phyloP scores from a whole-genome alignment of 768 basidiomycete species.

The Russula vinacea region DNA sequence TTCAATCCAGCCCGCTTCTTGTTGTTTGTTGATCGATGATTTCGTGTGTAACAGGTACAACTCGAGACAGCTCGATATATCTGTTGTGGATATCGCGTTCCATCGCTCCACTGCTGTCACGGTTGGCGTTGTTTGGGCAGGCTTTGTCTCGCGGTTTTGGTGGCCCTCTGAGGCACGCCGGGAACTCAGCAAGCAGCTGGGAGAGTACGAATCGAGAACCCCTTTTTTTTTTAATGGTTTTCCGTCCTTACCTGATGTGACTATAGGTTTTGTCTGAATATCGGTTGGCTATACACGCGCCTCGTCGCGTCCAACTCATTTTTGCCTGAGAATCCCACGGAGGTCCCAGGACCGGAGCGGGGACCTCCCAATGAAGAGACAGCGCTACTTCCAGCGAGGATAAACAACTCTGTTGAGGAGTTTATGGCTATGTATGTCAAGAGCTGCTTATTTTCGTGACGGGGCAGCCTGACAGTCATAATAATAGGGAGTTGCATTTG shows the following conservation, averaged over 20 bases:
- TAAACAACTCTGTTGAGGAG: conserved; percentile 67
- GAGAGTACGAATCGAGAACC: conserved; percentile 68
- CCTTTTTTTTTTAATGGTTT: not conserved
- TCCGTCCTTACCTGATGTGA: conserved; percentile 1
- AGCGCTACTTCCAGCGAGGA: conserved; percentile 38
- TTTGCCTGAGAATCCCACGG: conserved; percentile 46
- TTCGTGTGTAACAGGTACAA: conserved; percentile 60
- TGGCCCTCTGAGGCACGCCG: conserved; percentile 94
- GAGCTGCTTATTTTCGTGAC: not conserved
- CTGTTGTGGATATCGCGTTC: conserved; percentile 66
- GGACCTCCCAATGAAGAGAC: conserved; percentile 32
- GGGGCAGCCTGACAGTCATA: not conserved
- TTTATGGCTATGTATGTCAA: conserved; percentile 86
- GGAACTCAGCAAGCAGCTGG: conserved; percentile 78
- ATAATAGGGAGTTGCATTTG: conserved; percentile 86
- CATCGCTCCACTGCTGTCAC: conserved; percentile 79
- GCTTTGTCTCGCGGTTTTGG: conserved; percentile 84
- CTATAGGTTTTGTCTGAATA: conserved; percentile 81
- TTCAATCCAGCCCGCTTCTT: not conserved
- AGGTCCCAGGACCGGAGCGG: conserved; percentile 28
- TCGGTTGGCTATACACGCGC: conserved; percentile 92
- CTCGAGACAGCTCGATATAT: conserved; percentile 57
- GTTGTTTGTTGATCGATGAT: too few relatives aligned
- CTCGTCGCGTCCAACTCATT: conserved; percentile 86
- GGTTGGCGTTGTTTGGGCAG: conserved; percentile 85